Conservation (phyloP, 2,329 filamentous ascomycete species). For the Trichoderma aggressivum region DNA sequence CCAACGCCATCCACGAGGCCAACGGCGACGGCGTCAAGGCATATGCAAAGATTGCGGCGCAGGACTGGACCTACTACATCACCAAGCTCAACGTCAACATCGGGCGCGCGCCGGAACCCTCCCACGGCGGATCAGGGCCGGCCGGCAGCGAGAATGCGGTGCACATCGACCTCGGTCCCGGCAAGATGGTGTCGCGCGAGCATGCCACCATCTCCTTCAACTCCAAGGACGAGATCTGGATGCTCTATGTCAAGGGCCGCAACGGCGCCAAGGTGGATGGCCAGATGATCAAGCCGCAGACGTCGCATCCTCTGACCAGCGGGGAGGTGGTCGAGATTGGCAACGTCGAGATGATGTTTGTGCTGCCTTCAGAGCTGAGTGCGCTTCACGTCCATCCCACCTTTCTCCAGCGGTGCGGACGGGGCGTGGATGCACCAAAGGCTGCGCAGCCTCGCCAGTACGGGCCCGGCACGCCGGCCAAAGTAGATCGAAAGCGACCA, state of each 20-base stretch:
- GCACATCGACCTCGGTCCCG: constrained; percentile 85
- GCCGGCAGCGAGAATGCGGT: constrained; percentile 49
- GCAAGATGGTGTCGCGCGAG: constrained; percentile 74
- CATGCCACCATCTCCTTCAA: constrained; percentile 75
- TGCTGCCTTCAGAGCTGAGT: constrained; percentile 71
- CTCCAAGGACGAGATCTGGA: constrained; percentile 69
- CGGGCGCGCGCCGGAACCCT: constrained; percentile 61
- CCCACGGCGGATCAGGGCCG: constrained; percentile 34
- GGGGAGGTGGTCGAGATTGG: constrained; percentile 90
- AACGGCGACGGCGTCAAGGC: constrained; percentile 64
- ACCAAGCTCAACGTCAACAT: constrained; percentile 73
- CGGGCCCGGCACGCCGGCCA: constrained; percentile 56
- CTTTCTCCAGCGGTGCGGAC: constrained; percentile 66
- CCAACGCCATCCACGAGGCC: constrained; percentile 61
- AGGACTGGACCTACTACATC: constrained; percentile 82
- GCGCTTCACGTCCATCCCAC: constrained; percentile 64
- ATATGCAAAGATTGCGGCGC: constrained; percentile 77
- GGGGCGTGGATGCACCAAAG: constrained; percentile 36
- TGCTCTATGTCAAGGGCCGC: constrained; percentile 80
- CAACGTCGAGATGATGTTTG: constrained; percentile 97
- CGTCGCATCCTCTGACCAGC: constrained; percentile 66
- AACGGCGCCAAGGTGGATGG: constrained; percentile 89
- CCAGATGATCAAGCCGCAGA: constrained; percentile 62
- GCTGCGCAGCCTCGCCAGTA: constrained; percentile 34
- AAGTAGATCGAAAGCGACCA: constrained; percentile 57